Percentiles rank a stretch among this genome's conserved stretches.
Conservation (phyloP, 441 rosid genomes). For the Eruca vesicaria region DNA sequence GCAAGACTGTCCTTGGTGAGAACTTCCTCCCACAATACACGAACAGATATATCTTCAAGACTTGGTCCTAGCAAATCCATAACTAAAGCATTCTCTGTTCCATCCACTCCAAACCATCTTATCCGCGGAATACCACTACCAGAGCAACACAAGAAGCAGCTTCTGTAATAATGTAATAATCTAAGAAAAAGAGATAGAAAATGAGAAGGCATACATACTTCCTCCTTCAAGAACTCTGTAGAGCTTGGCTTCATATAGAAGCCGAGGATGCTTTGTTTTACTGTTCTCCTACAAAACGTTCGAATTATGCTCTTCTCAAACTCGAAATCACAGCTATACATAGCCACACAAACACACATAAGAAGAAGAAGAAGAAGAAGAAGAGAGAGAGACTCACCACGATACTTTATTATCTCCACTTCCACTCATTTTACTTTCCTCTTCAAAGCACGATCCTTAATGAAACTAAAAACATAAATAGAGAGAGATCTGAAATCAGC, state of each 20-base stretch:
- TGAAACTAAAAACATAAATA: too few relatives aligned
- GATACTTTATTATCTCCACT: constrained; percentile 69
- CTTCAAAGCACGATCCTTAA: too few relatives aligned
- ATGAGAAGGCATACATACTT: constrained; percentile 45
- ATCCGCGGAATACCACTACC: constrained; percentile 56
- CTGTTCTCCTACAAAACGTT: constrained; percentile 62
- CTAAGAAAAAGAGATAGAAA: too few relatives aligned
- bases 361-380: too few relatives aligned
- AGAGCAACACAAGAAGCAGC: too few relatives aligned
- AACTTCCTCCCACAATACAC: constrained; percentile 70
- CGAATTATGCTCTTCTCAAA: too few relatives aligned
- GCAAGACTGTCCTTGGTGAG: constrained; percentile 58
- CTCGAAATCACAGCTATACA: too few relatives aligned
- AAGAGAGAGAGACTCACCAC: too few relatives aligned
- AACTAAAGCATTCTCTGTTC: constrained; percentile 55
- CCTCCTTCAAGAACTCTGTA: constrained; percentile 71
- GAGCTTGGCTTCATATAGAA: constrained; percentile 63
- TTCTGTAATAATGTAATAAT: too few relatives aligned
- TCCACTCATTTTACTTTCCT: constrained; percentile 46
- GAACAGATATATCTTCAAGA: constrained; percentile 66
- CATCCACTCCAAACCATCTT: constrained; percentile 63
- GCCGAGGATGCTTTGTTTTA: constrained; percentile 65
- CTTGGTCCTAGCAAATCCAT: constrained; percentile 69
- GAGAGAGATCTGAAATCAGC: not conserved
- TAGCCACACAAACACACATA: too few relatives aligned